Percentiles rank a stretch among this genome's conserved stretches.
phyloP scores from a whole-genome alignment of 2,329 filamentous ascomycete species.

The Fusarium sp. region DNA sequence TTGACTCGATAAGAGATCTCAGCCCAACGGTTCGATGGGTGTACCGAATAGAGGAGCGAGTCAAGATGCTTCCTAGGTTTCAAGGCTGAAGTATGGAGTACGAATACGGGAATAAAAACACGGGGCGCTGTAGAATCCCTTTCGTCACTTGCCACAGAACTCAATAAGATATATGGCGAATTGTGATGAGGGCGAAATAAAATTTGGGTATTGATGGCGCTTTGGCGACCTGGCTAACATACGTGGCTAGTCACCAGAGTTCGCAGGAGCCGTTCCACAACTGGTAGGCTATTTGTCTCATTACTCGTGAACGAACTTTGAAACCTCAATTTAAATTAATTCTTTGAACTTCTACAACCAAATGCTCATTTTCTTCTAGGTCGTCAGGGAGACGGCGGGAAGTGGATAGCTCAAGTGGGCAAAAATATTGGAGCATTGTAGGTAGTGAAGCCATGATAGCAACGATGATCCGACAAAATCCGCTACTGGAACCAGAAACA shows the following conservation, averaged over 20 bases:
- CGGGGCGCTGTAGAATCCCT: background rate
- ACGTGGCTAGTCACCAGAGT: background rate
- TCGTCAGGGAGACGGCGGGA: conserved; percentile 39
- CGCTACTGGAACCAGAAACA: conserved; percentile 18
- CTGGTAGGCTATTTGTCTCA: background rate
- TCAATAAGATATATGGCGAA: background rate
- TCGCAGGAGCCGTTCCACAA: background rate
- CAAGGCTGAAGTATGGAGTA: conserved; percentile 13
- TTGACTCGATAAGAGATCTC: background rate
- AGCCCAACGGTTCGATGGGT: background rate
- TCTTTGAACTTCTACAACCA: background rate
- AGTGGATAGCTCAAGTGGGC: conserved; percentile 36
- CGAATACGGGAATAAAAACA: conserved; percentile 26
- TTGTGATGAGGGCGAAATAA: background rate
- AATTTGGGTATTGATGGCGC: background rate
- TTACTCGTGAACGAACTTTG: background rate
- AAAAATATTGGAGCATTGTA: conserved; percentile 19
- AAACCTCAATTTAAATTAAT: background rate
- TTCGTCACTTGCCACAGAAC: background rate
- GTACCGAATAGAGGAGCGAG: background rate
- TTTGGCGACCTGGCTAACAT: conserved; percentile 3
- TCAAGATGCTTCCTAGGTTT: conserved; percentile 5
- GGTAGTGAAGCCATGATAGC: conserved; percentile 12
- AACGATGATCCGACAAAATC: conserved; percentile 34
- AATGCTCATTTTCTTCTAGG: background rate